Evolutionary conservation across 1,284 basidiomycete species (phyloP).

Genomic region (Ganoderma sp.): DNA sequence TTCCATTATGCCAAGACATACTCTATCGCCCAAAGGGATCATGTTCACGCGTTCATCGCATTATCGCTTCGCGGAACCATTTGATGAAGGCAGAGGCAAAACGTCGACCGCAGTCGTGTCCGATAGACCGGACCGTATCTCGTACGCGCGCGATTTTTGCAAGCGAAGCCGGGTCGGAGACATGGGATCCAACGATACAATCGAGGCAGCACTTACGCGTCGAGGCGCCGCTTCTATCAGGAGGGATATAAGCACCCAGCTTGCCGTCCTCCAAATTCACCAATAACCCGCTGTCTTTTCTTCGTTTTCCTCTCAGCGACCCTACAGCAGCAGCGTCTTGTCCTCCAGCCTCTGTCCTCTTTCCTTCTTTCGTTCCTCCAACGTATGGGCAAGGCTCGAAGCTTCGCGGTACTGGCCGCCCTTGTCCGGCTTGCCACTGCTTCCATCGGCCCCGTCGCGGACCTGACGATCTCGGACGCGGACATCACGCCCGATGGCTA

Average conservation of each 20-base stretch:
- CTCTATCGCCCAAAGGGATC: background rate
- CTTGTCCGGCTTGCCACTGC: slow-evolving; percentile 13
- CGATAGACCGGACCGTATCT: background rate
- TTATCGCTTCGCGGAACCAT: background rate
- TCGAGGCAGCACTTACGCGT: background rate
- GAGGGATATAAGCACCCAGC: background rate
- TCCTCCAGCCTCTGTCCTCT: background rate
- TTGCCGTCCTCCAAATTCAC: background rate
- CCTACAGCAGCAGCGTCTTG: background rate
- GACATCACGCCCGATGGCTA: slow-evolving; percentile 35
- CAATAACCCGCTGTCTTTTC: background rate
- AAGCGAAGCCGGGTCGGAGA: background rate
- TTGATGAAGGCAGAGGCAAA: background rate
- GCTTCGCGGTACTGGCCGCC: slow-evolving; percentile 5
- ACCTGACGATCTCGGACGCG: slow-evolving; percentile 30
- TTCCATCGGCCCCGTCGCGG: slow-evolving; percentile 28
- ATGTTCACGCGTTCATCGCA: background rate
- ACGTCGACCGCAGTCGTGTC: background rate
- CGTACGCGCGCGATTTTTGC: slow-evolving; percentile 2
- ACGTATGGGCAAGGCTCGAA: slow-evolving; percentile 1
- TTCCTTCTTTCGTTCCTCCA: background rate
- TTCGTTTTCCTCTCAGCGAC: background rate
- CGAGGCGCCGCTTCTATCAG: background rate
- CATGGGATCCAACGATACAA: background rate
- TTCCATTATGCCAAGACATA: background rate